Conservation (phyloP, 2,329 filamentous ascomycete species). For the Exophiala sp. region DNA sequence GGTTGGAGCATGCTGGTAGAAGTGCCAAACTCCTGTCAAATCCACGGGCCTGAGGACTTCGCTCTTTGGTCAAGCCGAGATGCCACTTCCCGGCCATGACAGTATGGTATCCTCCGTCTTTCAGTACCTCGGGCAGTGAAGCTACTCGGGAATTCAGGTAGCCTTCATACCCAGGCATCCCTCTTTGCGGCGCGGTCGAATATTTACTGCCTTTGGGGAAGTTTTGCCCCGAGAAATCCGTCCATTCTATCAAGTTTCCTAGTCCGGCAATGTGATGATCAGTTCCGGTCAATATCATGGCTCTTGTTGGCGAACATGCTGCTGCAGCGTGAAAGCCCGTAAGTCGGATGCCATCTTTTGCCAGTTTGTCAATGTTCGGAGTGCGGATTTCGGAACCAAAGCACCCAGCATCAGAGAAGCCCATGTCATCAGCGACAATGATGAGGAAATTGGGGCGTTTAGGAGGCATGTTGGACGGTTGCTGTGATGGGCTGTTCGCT, state of each 20-base stretch:
- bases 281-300: slow-evolving; percentile 65
- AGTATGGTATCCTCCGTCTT: slow-evolving; percentile 58
- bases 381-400: slow-evolving; percentile 61
- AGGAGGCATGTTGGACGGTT: slow-evolving; percentile 25
- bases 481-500: not conserved
- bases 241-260: slow-evolving; percentile 56
- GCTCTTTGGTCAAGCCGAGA: slow-evolving; percentile 57
- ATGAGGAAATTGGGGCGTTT: slow-evolving; percentile 60
- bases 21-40: slow-evolving; percentile 60
- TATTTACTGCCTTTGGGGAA: slow-evolving; percentile 51
- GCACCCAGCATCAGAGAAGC: slow-evolving; percentile 58
- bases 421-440: slow-evolving; percentile 57
- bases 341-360: slow-evolving; percentile 55
- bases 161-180: slow-evolving; percentile 61
- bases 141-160: slow-evolving; percentile 61
- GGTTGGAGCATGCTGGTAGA: slow-evolving; percentile 59
- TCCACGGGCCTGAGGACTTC: slow-evolving; percentile 54
- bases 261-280: slow-evolving; percentile 45
- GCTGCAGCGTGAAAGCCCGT: slow-evolving; percentile 64
- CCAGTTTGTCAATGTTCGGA: slow-evolving; percentile 55
- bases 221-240: slow-evolving; percentile 53
- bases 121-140: slow-evolving; percentile 57
- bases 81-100: slow-evolving; percentile 64
- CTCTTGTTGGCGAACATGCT: slow-evolving; percentile 62
- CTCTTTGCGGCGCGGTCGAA: slow-evolving; percentile 54